Evolutionary conservation across 352 stramenopile species (phyloP).

Genomic region (Phytophthora pisi): DNA sequence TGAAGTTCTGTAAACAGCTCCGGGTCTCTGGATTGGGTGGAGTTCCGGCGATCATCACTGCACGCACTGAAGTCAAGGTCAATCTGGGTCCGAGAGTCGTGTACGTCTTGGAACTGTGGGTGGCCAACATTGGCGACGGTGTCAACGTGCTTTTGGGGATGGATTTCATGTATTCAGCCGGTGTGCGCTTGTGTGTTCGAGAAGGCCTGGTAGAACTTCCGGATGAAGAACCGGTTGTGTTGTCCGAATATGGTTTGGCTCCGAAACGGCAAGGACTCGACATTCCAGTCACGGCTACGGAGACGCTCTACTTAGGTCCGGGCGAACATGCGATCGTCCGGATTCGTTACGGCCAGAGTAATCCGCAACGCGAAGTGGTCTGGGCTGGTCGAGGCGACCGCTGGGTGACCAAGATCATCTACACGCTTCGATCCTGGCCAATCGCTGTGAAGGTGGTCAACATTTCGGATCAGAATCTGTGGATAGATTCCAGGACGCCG

Average conservation of each 20-base stretch:
- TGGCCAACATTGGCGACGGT: not conserved
- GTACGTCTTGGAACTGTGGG: not conserved
- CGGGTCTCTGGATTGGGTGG: conserved; percentile 3
- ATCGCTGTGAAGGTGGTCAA: not conserved
- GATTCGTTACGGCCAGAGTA: not conserved
- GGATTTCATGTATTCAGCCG: not conserved
- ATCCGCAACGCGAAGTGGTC: not conserved
- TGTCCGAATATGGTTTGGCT: no score
- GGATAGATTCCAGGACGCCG: not conserved
- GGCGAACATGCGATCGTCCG: not conserved
- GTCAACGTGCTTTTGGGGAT: not conserved
- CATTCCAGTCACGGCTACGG: not conserved
- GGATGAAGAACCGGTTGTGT: not conserved
- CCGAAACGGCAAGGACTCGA: not conserved
- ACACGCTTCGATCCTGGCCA: not conserved
- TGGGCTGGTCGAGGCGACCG: not conserved
- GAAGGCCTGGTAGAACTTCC: not conserved
- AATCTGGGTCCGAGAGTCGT: not conserved
- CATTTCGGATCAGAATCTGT: not conserved
- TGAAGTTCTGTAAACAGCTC: conserved; percentile 1
- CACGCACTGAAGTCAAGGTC: conserved; percentile 4
- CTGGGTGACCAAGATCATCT: not conserved
- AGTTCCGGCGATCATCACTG: conserved; percentile 4
- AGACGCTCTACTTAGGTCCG: not conserved
- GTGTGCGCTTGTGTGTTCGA: not conserved